These are phyloP conservation scores for Laetiporus sulphureus DNA, from an alignment of 1,284 basidiomycete species.

Conservation along the genomic window DNA sequence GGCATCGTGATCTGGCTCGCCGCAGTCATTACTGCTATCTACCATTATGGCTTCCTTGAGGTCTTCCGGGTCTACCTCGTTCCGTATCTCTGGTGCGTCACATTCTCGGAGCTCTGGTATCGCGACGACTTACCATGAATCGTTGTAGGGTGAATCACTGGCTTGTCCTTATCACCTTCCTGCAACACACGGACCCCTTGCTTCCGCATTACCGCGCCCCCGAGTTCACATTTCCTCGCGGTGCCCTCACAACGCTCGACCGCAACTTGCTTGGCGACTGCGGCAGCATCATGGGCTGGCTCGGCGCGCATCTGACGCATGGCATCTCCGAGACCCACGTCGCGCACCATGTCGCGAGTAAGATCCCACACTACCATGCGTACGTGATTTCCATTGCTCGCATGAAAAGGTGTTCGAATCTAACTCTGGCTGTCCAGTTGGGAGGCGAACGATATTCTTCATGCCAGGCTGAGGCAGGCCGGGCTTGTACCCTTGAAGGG, in stretches of 20 bases:
- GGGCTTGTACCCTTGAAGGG: conserved; percentile 54
- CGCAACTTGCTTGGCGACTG: conserved; percentile 81
- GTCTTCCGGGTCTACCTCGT: conserved; percentile 81
- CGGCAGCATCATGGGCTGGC: conserved; percentile 68
- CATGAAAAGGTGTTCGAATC: neutral
- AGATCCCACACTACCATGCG: conserved; percentile 91
- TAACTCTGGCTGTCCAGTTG: conserved; percentile 42
- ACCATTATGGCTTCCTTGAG: conserved; percentile 65
- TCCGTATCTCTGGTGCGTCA: conserved; percentile 80
- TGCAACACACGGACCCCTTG: conserved; percentile 95
- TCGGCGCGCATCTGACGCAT: conserved; percentile 74
- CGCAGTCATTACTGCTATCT: conserved; percentile 53
- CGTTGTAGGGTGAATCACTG: conserved; percentile 65
- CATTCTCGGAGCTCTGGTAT: neutral
- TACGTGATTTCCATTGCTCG: conserved; percentile 26
- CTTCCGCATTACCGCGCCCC: conserved; percentile 92
- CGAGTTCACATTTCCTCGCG: conserved; percentile 92
- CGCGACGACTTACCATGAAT: neutral
- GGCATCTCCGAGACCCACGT: conserved; percentile 95
- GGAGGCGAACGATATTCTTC: conserved; percentile 90
- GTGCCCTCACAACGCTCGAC: conserved; percentile 91
- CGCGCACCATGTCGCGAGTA: conserved; percentile 84
- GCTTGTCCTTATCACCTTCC: conserved; percentile 89
- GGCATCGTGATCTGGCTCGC: conserved; percentile 74
- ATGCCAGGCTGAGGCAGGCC: conserved; percentile 63